Conservation (phyloP, 805 yeast genomes). For the Blastobotrys terrestris region DNA sequence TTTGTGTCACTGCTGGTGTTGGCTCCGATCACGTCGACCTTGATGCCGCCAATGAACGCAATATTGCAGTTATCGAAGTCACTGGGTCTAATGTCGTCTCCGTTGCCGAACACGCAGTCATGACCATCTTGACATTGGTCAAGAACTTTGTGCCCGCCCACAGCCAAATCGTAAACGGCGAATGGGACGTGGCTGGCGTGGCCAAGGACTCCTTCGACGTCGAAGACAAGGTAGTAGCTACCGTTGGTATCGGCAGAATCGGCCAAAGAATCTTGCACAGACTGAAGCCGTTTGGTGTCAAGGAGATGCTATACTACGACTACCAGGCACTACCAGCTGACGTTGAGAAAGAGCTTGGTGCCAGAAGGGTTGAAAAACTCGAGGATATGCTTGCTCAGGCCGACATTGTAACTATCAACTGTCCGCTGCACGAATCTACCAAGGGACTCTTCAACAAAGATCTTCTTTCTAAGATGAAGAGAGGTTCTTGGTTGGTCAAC, state of each 20-base stretch:
- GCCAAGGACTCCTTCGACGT: slow-evolving; percentile 70
- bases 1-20: slow-evolving; percentile 74
- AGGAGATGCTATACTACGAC: slow-evolving; percentile 67
- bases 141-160: slow-evolving; percentile 79
- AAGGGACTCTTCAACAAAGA: slow-evolving; percentile 62
- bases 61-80: slow-evolving; percentile 68
- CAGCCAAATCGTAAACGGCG: slow-evolving; percentile 52
- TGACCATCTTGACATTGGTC: slow-evolving; percentile 65
- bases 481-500: slow-evolving; percentile 67
- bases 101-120: slow-evolving; percentile 74
- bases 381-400: slow-evolving; percentile 62
- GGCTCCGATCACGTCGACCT: slow-evolving; percentile 80
- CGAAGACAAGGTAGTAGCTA: slow-evolving; percentile 71
- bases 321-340: slow-evolving; percentile 60
- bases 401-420: slow-evolving; percentile 70
- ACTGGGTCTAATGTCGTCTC: slow-evolving; percentile 77
- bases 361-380: slow-evolving; percentile 51
- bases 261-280: slow-evolving; percentile 73
- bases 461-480: slow-evolving; percentile 55
- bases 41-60: slow-evolving; percentile 55
- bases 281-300: slow-evolving; percentile 65
- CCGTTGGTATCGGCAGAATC: slow-evolving; percentile 78
- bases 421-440: slow-evolving; percentile 69
- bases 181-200: slow-evolving; percentile 73
- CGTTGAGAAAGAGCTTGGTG: slow-evolving; percentile 50